Evolutionary conservation across 345 rosid species (phyloP), one percentile per base, ranked within the genome.

Genomic region (Moricandia arvensis): DNA sequence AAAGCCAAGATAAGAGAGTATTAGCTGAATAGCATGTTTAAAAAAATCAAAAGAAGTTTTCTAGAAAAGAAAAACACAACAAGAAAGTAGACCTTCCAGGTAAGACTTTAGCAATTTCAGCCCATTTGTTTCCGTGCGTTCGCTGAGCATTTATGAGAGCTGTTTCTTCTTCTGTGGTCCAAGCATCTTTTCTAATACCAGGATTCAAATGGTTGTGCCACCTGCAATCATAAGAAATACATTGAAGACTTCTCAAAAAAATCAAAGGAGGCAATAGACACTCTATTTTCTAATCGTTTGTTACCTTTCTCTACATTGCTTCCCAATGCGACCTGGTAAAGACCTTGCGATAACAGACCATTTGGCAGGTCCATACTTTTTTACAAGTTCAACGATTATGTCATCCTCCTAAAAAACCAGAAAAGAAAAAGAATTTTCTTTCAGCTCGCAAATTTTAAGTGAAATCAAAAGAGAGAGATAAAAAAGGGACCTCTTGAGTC

Each of bases 131-230:
- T 21, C 24, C 24, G 24, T 21, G 74, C 3, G 65, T 68, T 53
- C 76, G 82, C 83, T 95, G 99, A 59, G 97, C 93, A 73, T 88
- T 83, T 87, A 95, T 84, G 57, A 92, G 93, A 65, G 84, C 83
- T 74, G 80, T 68, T 78, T 95, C 99, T 85, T 95, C 99, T 47
- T 90, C 99, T 49, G 76, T 62, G 3, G 91, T 89, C 97, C 97
- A 92, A 51, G 97, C 97, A 75, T 90, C 96, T 75, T 87, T 94
- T 81, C 84, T 92, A 68, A 95, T 95, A 59, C 83, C 89, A 27
- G 99, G 99, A 85, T 95, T 92, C 75, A 95, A 87, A 86, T 95
- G 99, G 83, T 92, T 95, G 85, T 95, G 97, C 99, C 99, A 95
- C 83, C 99, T 95, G 79, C 54, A 59, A 45, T 43, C 57, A 71